A percentile compares a stretch with the other conserved stretches of the same genome.
Evolutionary conservation across 2,329 filamentous ascomycete species (phyloP).

Genomic region (Pseudogymnoascus sp.): DNA sequence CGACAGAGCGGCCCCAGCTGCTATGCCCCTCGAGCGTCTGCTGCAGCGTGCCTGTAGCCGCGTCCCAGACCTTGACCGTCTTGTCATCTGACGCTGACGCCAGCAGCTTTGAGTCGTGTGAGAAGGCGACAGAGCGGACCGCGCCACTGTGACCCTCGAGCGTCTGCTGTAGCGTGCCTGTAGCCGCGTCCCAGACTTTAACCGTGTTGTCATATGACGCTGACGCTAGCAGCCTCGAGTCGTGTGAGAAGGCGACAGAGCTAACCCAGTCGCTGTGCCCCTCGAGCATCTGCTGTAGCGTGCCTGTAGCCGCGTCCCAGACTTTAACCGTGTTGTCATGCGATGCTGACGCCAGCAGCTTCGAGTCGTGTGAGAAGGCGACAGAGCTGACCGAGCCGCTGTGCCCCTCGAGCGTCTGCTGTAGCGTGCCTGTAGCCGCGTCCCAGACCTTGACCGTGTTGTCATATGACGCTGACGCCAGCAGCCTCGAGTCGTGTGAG

Average conservation of each 20-base stretch:
- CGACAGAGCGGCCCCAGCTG: background rate
- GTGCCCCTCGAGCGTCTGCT: too few relatives aligned
- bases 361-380: too few relatives aligned
- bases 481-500: too few relatives aligned
- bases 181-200: conserved; percentile 15
- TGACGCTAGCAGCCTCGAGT: conserved; percentile 3
- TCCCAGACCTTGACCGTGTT: too few relatives aligned
- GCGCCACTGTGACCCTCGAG: conserved; percentile 12
- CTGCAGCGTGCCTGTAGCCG: conserved; percentile 9
- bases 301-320: too few relatives aligned
- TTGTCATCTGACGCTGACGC: conserved; percentile 1
- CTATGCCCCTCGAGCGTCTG: conserved; percentile 14
- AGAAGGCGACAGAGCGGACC: conserved; percentile 10
- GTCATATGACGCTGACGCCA: too few relatives aligned
- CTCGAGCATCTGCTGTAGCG: too few relatives aligned
- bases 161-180: conserved; percentile 10
- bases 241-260: conserved; percentile 10
- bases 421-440: too few relatives aligned
- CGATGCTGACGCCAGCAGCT: too few relatives aligned
- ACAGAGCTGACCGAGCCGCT: too few relatives aligned
- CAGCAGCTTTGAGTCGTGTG: conserved; percentile 8
- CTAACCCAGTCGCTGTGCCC: too few relatives aligned
- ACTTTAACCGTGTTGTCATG: too few relatives aligned
- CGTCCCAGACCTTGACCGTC: conserved; percentile 10
- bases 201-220: background rate